These are phyloP conservation scores for Nakazawaea wickerhamii DNA, from an alignment of 805 yeast genomes.

Conservation along the genomic window DNA sequence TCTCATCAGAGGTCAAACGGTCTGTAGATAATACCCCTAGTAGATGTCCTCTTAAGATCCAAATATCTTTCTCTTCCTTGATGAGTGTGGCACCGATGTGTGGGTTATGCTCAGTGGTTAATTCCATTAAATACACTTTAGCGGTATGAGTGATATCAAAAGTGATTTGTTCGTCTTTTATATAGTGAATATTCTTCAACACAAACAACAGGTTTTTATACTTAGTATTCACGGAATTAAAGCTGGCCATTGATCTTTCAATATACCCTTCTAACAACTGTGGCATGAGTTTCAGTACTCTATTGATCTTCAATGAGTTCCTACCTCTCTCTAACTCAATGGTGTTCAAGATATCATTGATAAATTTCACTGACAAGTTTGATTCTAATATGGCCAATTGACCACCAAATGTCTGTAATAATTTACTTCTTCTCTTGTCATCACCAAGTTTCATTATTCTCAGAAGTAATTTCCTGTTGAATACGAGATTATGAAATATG, in stretches of 20 bases:
- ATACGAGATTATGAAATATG: background rate
- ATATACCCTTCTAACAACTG: conserved; percentile 4
- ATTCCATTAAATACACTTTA: conserved; percentile 4
- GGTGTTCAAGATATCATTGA: conserved; percentile 1
- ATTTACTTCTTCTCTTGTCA: background rate
- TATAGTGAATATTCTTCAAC: background rate
- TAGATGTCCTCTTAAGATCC: conserved; percentile 6
- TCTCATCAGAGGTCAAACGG: conserved; percentile 1
- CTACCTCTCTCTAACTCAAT: conserved; percentile 2
- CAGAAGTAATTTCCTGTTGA: conserved; percentile 2
- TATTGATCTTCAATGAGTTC: background rate
- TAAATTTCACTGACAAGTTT: background rate
- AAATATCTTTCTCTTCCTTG: background rate
- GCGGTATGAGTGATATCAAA: background rate
- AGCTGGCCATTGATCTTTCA: background rate
- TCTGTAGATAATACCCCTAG: conserved; percentile 1
- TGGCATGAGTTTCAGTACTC: background rate
- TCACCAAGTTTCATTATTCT: conserved; percentile 1
- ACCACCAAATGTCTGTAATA: conserved; percentile 3
- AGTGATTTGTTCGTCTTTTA: background rate
- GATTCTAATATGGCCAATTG: background rate
- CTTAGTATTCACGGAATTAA: background rate
- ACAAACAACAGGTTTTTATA: background rate
- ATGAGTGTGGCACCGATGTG: background rate
- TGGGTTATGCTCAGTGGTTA: background rate